Evolutionary conservation across 441 rosid genomes (phyloP).

Genomic region (Croton laevigatus): DNA sequence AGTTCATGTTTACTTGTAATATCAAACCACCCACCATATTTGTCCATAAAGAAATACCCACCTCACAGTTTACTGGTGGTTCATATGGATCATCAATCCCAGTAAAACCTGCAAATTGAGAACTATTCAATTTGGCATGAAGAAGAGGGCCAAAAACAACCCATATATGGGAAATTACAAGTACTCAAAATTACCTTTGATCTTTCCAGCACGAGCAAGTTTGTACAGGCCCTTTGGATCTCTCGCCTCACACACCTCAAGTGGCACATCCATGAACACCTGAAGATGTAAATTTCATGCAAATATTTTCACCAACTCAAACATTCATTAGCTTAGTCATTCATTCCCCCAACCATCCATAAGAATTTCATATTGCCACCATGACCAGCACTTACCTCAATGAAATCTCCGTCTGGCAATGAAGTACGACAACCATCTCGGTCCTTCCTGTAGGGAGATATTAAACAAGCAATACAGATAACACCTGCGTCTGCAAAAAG

Average conservation of each 20-base stretch:
- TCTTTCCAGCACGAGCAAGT: slow-evolving; percentile 91
- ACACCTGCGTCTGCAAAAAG: slow-evolving; percentile 92
- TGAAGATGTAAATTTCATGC: slow-evolving; percentile 27
- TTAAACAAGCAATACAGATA: slow-evolving; percentile 89
- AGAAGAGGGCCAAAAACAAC: background rate
- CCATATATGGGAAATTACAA: background rate
- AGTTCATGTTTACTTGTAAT: background rate
- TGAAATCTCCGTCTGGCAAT: slow-evolving; percentile 58
- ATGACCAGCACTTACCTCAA: slow-evolving; percentile 56
- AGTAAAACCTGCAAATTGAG: slow-evolving; percentile 61
- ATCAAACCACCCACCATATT: slow-evolving; percentile 1
- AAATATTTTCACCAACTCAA: slow-evolving; percentile 9
- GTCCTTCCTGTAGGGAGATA: slow-evolving; percentile 85
- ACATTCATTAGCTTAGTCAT: slow-evolving; percentile 7
- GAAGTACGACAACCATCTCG: slow-evolving; percentile 80
- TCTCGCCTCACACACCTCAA: slow-evolving; percentile 77
- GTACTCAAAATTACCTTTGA: slow-evolving; percentile 49
- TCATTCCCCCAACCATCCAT: background rate
- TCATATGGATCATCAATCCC: slow-evolving; percentile 92
- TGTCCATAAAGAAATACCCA: slow-evolving; percentile 24
- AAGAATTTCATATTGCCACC: background rate
- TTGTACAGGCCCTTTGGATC: slow-evolving; percentile 90
- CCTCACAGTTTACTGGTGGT: slow-evolving; percentile 77
- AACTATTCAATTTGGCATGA: background rate
- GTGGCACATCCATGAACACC: slow-evolving; percentile 82